Evolutionary conservation across 2,329 filamentous ascomycete species (phyloP).

Genomic region (Passalora sequoiae): DNA sequence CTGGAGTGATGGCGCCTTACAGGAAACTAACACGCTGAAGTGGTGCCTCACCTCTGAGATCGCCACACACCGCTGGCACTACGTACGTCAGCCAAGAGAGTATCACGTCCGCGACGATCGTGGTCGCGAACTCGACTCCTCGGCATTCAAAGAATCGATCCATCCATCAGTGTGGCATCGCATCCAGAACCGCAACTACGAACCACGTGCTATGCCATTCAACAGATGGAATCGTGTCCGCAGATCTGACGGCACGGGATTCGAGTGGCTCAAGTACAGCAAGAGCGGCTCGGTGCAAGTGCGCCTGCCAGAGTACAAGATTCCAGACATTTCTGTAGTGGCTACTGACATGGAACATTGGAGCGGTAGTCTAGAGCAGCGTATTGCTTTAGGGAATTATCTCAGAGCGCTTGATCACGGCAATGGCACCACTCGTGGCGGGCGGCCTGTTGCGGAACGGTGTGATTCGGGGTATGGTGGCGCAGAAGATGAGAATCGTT

Average conservation of each 20-base stretch:
- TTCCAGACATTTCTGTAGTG: too few relatives aligned
- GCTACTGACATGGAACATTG: too few relatives aligned
- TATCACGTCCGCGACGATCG: slow-evolving; percentile 2
- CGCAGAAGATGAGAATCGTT: too few relatives aligned
- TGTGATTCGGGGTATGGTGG: too few relatives aligned
- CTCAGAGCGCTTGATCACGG: too few relatives aligned
- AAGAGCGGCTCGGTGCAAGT: too few relatives aligned
- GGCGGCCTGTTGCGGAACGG: too few relatives aligned
- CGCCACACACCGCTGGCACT: slow-evolving; percentile 14
- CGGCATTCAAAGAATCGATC: slow-evolving; percentile 12
- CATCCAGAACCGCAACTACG: slow-evolving; percentile 1
- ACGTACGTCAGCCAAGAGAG: slow-evolving; percentile 9
- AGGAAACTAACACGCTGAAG: slow-evolving; percentile 7
- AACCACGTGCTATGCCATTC: neutral
- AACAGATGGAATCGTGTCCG: neutral
- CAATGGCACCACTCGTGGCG: too few relatives aligned
- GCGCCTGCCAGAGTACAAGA: too few relatives aligned
- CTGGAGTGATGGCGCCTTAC: slow-evolving; percentile 15
- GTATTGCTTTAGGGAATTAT: too few relatives aligned
- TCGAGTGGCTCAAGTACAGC: too few relatives aligned
- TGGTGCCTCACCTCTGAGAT: slow-evolving; percentile 12
- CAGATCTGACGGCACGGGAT: neutral
- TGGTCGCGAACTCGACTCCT: slow-evolving; percentile 3
- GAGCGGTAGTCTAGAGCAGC: too few relatives aligned
- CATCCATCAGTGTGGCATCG: slow-evolving; percentile 17